A percentile compares a stretch with the other conserved stretches of the same genome.
phyloP scores from a whole-genome alignment of 2,329 filamentous ascomycete genomes.

The Fusarium sp. region DNA sequence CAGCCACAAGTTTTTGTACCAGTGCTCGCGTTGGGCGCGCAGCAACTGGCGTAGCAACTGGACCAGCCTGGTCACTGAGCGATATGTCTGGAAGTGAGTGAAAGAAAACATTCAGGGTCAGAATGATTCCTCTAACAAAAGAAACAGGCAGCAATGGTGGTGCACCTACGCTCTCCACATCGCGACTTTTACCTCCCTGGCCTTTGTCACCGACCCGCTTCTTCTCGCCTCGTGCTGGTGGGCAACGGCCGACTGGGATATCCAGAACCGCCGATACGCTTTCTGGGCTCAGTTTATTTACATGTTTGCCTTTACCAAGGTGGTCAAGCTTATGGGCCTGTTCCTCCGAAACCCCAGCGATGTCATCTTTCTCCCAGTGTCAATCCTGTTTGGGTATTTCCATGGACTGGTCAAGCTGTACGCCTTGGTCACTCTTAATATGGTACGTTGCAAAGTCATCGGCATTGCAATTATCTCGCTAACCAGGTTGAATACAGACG shows the following conservation, averaged over 20 bases:
- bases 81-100: constrained; percentile 88
- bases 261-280: constrained; percentile 62
- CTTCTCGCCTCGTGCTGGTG: constrained; percentile 77
- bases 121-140: constrained; percentile 34
- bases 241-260: constrained; percentile 73
- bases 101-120: constrained; percentile 3
- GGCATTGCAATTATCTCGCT: constrained; percentile 8
- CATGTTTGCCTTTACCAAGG: constrained; percentile 87
- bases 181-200: constrained; percentile 91
- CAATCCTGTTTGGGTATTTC: constrained; percentile 90
- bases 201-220: constrained; percentile 81
- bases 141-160: constrained; percentile 85
- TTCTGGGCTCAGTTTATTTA: constrained; percentile 75
- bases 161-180: constrained; percentile 93
- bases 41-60: constrained; percentile 99
- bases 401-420: constrained; percentile 94
- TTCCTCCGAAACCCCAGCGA: constrained; percentile 88
- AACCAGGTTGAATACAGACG: constrained; percentile 67
- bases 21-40: constrained; percentile 93
- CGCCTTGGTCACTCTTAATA: constrained; percentile 83
- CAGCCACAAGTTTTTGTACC: constrained; percentile 88
- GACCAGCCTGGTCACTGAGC: constrained; percentile 87
- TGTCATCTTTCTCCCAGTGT: constrained; percentile 83
- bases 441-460: constrained; percentile 70
- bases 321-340: constrained; percentile 89